These are phyloP conservation scores for Cutaneotrichosporon cavernicola DNA, from an alignment of 1,284 basidiomycete species.

Conservation along the genomic window DNA sequence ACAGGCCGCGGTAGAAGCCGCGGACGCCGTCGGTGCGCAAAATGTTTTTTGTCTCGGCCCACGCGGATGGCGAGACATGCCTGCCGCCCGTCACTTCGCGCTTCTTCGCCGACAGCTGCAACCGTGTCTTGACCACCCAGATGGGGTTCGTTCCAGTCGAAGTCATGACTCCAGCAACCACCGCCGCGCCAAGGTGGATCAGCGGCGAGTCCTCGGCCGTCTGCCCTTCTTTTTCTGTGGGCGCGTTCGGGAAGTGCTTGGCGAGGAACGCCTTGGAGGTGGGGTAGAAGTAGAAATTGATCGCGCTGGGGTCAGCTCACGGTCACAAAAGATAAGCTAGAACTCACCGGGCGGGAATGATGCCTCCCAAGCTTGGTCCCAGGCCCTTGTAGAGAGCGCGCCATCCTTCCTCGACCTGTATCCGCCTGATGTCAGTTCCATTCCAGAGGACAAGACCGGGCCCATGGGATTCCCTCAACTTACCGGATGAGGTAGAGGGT, in stretches of 20 bases:
- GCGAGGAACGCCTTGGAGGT: slow-evolving; percentile 93
- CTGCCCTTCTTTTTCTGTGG: slow-evolving; percentile 58
- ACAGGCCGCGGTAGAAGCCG: slow-evolving; percentile 93
- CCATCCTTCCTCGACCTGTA: slow-evolving; percentile 85
- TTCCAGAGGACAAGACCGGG: not conserved
- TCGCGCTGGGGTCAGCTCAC: slow-evolving; percentile 57
- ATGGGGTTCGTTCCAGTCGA: slow-evolving; percentile 96
- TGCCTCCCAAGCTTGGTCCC: slow-evolving; percentile 90
- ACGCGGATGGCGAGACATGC: slow-evolving; percentile 32
- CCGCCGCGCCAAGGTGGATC: slow-evolving; percentile 83
- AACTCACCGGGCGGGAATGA: slow-evolving; percentile 77
- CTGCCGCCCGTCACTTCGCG: slow-evolving; percentile 23
- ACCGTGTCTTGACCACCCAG: slow-evolving; percentile 94
- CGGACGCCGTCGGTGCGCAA: slow-evolving; percentile 74
- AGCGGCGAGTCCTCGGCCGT: slow-evolving; percentile 74
- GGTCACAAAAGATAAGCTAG: not conserved
- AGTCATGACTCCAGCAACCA: slow-evolving; percentile 75
- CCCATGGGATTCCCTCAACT: slow-evolving; percentile 34
- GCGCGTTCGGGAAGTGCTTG: slow-evolving; percentile 61
- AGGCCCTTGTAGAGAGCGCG: slow-evolving; percentile 91
- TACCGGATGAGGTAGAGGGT: slow-evolving; percentile 85
- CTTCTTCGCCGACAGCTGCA: slow-evolving; percentile 62
- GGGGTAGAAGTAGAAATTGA: slow-evolving; percentile 98
- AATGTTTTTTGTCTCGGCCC: slow-evolving; percentile 70
- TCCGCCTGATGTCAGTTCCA: slow-evolving; percentile 61